A percentile compares a stretch with the other conserved stretches of the same genome.
These are phyloP conservation scores for Daldinia concentrica DNA, from an alignment of 495 filamentous ascomycete genomes.

Conservation along the genomic window DNA sequence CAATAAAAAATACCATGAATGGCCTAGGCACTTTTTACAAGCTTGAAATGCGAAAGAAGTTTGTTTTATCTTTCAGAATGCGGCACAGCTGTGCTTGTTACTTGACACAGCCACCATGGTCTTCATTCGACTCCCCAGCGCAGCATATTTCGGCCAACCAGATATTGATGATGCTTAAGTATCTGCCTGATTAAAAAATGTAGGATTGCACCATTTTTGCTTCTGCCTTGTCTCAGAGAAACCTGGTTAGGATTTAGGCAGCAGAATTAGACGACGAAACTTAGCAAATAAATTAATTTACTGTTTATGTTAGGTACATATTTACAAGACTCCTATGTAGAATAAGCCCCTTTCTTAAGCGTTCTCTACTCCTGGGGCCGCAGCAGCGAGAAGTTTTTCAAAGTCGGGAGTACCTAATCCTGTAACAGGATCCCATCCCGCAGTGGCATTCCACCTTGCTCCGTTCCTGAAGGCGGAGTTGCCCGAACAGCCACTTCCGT, in stretches of 20 bases:
- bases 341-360: slow-evolving; percentile 19
- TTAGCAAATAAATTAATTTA: not conserved
- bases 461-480: slow-evolving; percentile 61
- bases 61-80: not conserved
- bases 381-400: slow-evolving; percentile 42
- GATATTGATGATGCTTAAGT: not conserved
- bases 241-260: too few relatives aligned
- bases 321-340: not conserved
- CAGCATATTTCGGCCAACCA: not conserved
- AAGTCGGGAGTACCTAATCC: slow-evolving; percentile 50
- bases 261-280: not conserved
- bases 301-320: not conserved
- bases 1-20: too few relatives aligned
- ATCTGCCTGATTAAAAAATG: not conserved
- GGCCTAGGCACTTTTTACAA: too few relatives aligned
- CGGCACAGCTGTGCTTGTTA: not conserved
- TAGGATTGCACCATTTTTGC: too few relatives aligned
- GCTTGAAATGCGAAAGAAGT: too few relatives aligned
- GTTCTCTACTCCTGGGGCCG: slow-evolving; percentile 47
- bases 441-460: slow-evolving; percentile 50
- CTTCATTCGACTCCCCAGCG: not conserved
- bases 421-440: slow-evolving; percentile 53
- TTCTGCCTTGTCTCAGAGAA: too few relatives aligned
- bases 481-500: slow-evolving; percentile 64
- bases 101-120: not conserved